phyloP scores from a whole-genome alignment of 306 rosid species.

The Begonia loranthoides region DNA sequence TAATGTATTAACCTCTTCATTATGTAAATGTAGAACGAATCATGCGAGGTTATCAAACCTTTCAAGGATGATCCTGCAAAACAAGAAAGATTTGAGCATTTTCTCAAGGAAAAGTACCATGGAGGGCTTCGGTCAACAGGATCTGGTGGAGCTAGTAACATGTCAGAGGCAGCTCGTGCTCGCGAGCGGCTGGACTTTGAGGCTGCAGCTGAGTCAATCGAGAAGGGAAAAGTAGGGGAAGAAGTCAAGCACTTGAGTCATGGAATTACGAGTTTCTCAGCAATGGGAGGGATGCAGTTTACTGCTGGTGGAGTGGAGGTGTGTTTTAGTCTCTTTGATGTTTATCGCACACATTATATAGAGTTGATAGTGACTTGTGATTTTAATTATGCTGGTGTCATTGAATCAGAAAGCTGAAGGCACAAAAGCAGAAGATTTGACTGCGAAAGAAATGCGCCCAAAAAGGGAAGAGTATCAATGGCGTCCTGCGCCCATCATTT shows the following conservation, averaged over 20 bases:
- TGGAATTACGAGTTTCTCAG: slow-evolving; percentile 33
- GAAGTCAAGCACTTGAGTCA: slow-evolving; percentile 38
- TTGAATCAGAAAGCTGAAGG: slow-evolving; percentile 53
- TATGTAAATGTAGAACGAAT: slow-evolving; percentile 27
- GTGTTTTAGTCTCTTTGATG: slow-evolving; percentile 18
- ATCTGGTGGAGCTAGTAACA: slow-evolving; percentile 54
- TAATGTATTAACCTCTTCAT: too few species aligned
- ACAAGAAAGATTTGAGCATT: slow-evolving; percentile 86
- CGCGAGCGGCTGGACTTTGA: slow-evolving; percentile 90
- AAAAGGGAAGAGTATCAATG: slow-evolving; percentile 85
- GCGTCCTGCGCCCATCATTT: slow-evolving; percentile 84
- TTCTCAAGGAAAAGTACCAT: slow-evolving; percentile 73
- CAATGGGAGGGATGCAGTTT: slow-evolving; percentile 70
- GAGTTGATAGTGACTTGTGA: too few species aligned
- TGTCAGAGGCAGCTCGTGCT: slow-evolving; percentile 96
- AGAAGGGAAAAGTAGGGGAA: slow-evolving; percentile 49
- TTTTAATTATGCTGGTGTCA: slow-evolving; percentile 6
- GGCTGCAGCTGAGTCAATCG: slow-evolving; percentile 81
- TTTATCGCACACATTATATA: too few species aligned
- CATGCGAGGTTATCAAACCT: slow-evolving; percentile 48
- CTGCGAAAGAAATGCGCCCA: slow-evolving; percentile 40
- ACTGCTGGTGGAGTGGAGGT: slow-evolving; percentile 78
- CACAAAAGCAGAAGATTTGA: slow-evolving; percentile 31
- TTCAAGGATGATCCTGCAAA: slow-evolving; percentile 82
- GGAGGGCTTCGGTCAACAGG: slow-evolving; percentile 81